phyloP scores from a whole-genome alignment of 1,284 basidiomycete genomes.

The Trichosporon sp. region DNA sequence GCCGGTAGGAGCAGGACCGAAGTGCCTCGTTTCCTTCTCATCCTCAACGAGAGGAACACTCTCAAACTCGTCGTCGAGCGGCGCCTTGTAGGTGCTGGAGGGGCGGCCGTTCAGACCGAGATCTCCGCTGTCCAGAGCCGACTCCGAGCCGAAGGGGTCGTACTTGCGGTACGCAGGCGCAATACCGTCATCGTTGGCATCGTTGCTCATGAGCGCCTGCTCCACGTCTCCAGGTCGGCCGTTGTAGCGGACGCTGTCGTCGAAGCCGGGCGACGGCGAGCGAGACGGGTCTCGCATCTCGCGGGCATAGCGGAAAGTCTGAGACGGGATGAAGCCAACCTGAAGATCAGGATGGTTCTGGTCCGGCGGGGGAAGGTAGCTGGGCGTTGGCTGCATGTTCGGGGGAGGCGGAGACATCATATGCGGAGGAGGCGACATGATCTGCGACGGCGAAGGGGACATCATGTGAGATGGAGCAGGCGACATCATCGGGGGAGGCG shows the following conservation, averaged over 20 bases:
- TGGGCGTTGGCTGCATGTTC: conserved; percentile 28
- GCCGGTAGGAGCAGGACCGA: conserved; percentile 77
- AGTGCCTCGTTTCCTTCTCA: conserved; percentile 61
- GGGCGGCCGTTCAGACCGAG: conserved; percentile 9
- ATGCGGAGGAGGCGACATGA: background rate
- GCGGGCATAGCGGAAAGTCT: conserved; percentile 31
- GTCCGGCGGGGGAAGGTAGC: conserved; percentile 38
- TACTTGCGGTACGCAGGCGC: conserved; percentile 8
- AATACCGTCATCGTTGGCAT: conserved; percentile 9
- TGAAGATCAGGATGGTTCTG: conserved; percentile 43
- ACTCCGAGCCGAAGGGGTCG: conserved; percentile 1
- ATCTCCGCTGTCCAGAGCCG: conserved; percentile 9
- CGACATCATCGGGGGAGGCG: background rate
- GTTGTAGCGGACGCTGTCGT: conserved; percentile 23
- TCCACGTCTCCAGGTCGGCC: conserved; percentile 26
- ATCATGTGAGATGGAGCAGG: background rate
- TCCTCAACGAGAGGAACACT: conserved; percentile 15
- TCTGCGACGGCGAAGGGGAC: conserved; percentile 1
- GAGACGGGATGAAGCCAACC: conserved; percentile 33
- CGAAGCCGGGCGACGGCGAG: conserved; percentile 35
- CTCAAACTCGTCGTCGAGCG: conserved; percentile 19
- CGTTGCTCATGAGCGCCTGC: conserved; percentile 29
- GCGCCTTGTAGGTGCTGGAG: conserved; percentile 15
- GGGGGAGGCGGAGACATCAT: background rate
- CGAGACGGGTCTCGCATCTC: conserved; percentile 24